Evolutionary conservation across 768 basidiomycete genomes (phyloP), one percentile per base, ranked within the genome.

Genomic region (Dentipellis fragilis): DNA sequence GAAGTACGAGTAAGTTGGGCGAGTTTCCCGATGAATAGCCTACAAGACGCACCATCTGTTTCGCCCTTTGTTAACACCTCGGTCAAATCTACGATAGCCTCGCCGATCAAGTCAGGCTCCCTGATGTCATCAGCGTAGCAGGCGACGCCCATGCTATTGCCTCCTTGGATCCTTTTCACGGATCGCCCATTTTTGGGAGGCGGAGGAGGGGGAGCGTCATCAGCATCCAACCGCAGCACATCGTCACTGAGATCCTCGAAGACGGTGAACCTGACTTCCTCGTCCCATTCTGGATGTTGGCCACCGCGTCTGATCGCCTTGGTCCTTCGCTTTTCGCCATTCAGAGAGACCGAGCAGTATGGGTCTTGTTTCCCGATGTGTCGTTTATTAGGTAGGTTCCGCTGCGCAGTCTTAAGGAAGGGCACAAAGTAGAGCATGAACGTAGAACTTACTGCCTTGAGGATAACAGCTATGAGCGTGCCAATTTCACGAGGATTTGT

Each of bases 201-300:
- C 2, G 77, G 75, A 2, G 80, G 82, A 0, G 89, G 87, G 12
- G 87, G 83, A 10, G 77, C 73, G 60, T 59, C 61, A 19, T 62
- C 56, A 29, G 29, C 29, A 29, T 29, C 29, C 29, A 29, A 29
- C 29, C 29, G 29, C 29, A 29, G 9, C 57, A 54, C 40, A 56
- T 49, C 29, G 29, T 29, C 29, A 29, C 29, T 29, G 52, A 54
- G 56, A 60, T 92, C 91, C 66, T 97, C 94, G 60, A 76, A 80
- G 47, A 99, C 74, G 22, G 86, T 84, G 70, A 97, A 98, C 45
- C 96, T 85, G 65, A 98, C 76, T 71, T 99, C 96, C 64, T 96
- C 93, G 67, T 99, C 96, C 94, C 96, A 99, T 71, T 93, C 93
- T 5, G 96, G 96, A 69, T 96, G 93, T 68, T 99, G 96, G 16